Evolutionary conservation across 495 filamentous ascomycete genomes (phyloP), one percentile per base, ranked within the genome.

Genomic region (Cercophora samala): DNA sequence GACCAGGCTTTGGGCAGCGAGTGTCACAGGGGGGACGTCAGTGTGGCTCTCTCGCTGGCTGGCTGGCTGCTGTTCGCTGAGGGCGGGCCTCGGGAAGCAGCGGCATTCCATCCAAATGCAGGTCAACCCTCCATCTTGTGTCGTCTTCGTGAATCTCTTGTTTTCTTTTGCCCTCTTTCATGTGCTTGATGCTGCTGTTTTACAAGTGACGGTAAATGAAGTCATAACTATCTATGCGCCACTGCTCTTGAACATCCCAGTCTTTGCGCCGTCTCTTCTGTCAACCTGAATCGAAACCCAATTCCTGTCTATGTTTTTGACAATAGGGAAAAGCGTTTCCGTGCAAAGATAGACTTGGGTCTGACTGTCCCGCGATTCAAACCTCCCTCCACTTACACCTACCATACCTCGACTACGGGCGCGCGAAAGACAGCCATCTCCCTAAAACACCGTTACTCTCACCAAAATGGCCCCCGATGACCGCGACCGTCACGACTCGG

Each of bases 401-500:
- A 2, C 37, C 15, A 46, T 17, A 46, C 37, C 5, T 13, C 8
- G 11, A 46, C 37, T 2, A 18, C 37, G 11, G 13, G 37, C 37
- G 37, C 37, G 37, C 37, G 37, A 46, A 11, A 17, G 37, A 46
- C 37, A 0, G 13, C 13, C 13, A 3, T 17, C 13, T 46, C 15
- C 9, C 46, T 15, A 26, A 58, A 60, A 26, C 25, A 24, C 65
- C 51, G 13, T 56, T 37, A 3, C 42, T 18, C 8, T 46, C 18
- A 64, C 18, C 32, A 6, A 54, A 21, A 66, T 56, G 4, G 68
- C 74, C 32, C 76, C 76, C 68, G 17, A 52, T 32, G 62, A 70
- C 56, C 53, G 58, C 62, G 37, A 46, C 37, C 58, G 32, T 24
- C 58, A 58, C 29, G 79, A 82, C 68, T 85, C 88, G 29, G 90